Evolutionary conservation across 495 filamentous ascomycete genomes (phyloP).

Genomic region (Neurospora cerealis): DNA sequence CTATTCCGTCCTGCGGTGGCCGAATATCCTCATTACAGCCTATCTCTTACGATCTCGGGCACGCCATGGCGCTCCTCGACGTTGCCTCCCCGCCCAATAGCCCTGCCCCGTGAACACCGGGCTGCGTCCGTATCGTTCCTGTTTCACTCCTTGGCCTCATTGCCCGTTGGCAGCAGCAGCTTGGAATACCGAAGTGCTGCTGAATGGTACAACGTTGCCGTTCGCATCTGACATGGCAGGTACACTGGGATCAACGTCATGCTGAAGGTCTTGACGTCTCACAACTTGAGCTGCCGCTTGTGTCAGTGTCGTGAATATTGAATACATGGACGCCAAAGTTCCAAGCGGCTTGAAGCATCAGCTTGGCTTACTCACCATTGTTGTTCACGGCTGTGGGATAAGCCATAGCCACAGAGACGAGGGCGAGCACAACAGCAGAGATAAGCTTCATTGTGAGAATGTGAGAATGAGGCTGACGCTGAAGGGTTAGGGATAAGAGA

Average conservation of each 20-base stretch:
- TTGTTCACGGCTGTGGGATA: constrained; percentile 15
- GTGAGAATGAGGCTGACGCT: constrained; percentile 22
- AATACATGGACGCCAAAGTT: background rate
- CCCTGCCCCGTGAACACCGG: background rate
- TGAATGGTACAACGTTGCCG: constrained; percentile 32
- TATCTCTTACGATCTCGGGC: background rate
- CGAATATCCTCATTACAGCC: background rate
- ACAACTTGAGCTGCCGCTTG: constrained; percentile 7
- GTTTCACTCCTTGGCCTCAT: background rate
- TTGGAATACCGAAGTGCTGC: constrained; percentile 26
- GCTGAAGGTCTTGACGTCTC: constrained; percentile 19
- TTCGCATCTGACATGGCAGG: constrained; percentile 29
- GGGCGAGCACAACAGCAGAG: constrained; percentile 32
- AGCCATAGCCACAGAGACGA: constrained; percentile 38
- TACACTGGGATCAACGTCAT: constrained; percentile 15
- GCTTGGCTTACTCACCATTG: constrained; percentile 20
- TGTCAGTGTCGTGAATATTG: background rate
- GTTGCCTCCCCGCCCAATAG: background rate
- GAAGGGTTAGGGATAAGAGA: constrained; percentile 1
- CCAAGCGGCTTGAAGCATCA: background rate
- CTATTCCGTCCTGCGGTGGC: background rate
- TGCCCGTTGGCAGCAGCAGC: constrained; percentile 11
- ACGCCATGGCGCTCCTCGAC: background rate
- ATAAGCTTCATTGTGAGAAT: constrained; percentile 44
- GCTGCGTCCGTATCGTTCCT: background rate